These are phyloP conservation scores for Rosa lucieae DNA, from an alignment of 306 rosid genomes.

Conservation along the genomic window DNA sequence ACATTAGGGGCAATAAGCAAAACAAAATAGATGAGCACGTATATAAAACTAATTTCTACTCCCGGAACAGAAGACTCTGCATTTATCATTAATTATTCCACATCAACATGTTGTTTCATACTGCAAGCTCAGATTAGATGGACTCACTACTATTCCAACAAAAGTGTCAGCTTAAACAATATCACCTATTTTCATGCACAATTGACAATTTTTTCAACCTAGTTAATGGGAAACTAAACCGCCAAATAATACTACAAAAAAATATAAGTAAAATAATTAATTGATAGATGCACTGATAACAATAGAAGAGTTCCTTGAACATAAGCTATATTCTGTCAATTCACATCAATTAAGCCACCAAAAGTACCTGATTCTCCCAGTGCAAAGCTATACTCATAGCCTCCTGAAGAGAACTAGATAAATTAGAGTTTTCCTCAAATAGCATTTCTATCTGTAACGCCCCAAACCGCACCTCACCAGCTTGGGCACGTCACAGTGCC, in stretches of 20 bases:
- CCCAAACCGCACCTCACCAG: no score
- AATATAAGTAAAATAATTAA: not conserved
- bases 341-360: not conserved
- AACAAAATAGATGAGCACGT: not conserved
- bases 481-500: no score
- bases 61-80: no score
- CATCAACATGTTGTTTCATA: not conserved
- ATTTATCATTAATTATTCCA: not conserved
- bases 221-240: not conserved
- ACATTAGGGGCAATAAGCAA: conserved; percentile 14
- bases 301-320: not conserved
- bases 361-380: conserved; percentile 86
- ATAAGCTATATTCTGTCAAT: not conserved
- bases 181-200: not conserved
- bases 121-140: not conserved
- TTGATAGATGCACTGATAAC: not conserved
- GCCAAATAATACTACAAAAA: not conserved
- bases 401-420: conserved; percentile 68
- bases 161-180: not conserved
- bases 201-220: not conserved
- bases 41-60: no score
- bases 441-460: conserved; percentile 87
- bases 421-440: conserved; percentile 84
- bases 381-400: conserved; percentile 47
- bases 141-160: not conserved